These are phyloP conservation scores for Penicillium pancosmium DNA, from an alignment of 495 filamentous ascomycete species.

Conservation along the genomic window DNA sequence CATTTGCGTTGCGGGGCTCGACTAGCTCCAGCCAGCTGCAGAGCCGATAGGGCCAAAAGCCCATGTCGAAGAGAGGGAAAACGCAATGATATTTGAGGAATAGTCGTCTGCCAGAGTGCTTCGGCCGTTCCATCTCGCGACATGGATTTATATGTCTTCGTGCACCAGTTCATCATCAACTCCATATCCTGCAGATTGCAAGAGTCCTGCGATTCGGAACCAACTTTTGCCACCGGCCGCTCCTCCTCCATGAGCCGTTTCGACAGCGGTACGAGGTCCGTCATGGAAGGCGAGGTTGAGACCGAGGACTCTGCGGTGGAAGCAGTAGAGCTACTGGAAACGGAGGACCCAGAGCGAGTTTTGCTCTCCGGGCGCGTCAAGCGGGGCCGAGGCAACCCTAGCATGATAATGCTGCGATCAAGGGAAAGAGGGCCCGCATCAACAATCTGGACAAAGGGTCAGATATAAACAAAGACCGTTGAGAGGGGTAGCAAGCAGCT, in stretches of 20 bases:
- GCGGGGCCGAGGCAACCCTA: conserved; percentile 31
- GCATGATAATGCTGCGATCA: conserved; percentile 38
- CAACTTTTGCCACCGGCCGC: not conserved
- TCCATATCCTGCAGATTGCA: conserved; percentile 40
- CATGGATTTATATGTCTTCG: conserved; percentile 45
- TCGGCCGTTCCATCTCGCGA: conserved; percentile 34
- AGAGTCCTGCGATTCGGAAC: conserved; percentile 10
- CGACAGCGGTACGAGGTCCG: conserved; percentile 6
- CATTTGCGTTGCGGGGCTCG: conserved; percentile 15
- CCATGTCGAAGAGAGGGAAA: conserved; percentile 52
- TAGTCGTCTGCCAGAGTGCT: conserved; percentile 47
- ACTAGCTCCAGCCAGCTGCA: conserved; percentile 41
- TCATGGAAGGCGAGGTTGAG: conserved; percentile 1
- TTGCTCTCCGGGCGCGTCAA: conserved; percentile 30
- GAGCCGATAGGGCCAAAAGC: conserved; percentile 51
- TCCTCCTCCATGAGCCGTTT: not conserved
- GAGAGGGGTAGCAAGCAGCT: not conserved
- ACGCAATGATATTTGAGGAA: conserved; percentile 47
- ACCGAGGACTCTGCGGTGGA: conserved; percentile 17
- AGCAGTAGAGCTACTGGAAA: conserved; percentile 15
- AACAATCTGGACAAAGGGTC: not conserved
- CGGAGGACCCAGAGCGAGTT: conserved; percentile 18
- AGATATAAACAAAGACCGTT: not conserved
- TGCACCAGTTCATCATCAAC: conserved; percentile 52
- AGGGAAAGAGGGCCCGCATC: conserved; percentile 32